Evolutionary conservation across 148 eudicot genomes (phyloP).

Genomic region (Rhododendron williamsianum): DNA sequence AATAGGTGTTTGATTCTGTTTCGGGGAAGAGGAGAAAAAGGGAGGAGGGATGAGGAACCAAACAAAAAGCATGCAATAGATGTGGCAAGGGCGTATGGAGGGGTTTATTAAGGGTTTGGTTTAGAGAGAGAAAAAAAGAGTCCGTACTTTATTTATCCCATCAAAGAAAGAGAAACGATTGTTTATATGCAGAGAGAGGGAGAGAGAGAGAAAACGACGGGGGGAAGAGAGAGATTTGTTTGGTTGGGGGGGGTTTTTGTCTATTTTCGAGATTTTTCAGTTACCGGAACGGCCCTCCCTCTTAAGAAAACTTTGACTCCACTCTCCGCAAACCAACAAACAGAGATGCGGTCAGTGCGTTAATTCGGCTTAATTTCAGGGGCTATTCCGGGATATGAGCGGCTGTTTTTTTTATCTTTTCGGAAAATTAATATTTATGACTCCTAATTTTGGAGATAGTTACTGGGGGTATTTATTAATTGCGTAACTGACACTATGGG

Average conservation of each 20-base stretch:
- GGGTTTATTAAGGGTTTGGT: conserved; percentile 34
- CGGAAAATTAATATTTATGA: background rate
- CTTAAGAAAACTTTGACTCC: background rate
- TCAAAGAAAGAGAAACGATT: no score
- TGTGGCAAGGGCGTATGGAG: conserved; percentile 15
- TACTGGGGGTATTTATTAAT: no score
- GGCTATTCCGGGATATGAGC: conserved; percentile 19
- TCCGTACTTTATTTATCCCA: background rate
- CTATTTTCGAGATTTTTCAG: conserved; percentile 5
- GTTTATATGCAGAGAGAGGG: background rate
- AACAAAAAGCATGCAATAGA: conserved; percentile 17
- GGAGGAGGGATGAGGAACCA: background rate
- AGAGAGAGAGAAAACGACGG: background rate
- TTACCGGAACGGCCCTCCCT: conserved; percentile 7
- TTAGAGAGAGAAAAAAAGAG: conserved; percentile 14
- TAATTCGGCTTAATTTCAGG: conserved; percentile 12
- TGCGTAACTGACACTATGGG: background rate
- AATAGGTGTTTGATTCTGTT: background rate
- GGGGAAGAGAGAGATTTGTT: background rate
- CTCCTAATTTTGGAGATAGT: background rate
- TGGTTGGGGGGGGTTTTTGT: background rate
- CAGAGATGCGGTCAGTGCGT: conserved; percentile 13
- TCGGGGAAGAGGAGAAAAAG: background rate
- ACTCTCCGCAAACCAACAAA: background rate
- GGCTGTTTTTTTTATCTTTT: background rate